Evolutionary conservation across 2,329 filamentous ascomycete genomes (phyloP).

Genomic region (Ophiostoma tasmaniense): DNA sequence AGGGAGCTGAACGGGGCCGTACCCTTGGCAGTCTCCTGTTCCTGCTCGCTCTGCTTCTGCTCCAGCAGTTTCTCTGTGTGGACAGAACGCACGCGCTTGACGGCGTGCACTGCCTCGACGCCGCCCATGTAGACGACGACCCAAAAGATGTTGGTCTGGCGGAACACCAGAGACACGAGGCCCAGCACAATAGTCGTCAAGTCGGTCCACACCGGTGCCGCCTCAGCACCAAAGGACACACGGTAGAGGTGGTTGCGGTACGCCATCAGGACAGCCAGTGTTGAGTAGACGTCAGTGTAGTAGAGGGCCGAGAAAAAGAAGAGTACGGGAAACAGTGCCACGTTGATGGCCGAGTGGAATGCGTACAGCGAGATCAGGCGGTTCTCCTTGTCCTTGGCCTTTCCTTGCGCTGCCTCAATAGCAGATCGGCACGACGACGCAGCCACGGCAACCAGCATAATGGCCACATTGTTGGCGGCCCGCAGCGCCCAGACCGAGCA

Average conservation of each 20-base stretch:
- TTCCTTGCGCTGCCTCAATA: slow-evolving; percentile 33
- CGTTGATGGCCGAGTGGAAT: slow-evolving; percentile 63
- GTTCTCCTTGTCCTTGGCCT: slow-evolving; percentile 26
- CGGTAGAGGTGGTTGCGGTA: slow-evolving; percentile 52
- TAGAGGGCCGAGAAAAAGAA: slow-evolving; percentile 96
- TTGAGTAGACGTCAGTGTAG: slow-evolving; percentile 87
- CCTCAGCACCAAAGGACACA: slow-evolving; percentile 5
- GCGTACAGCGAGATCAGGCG: slow-evolving; percentile 34
- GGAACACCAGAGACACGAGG: slow-evolving; percentile 60
- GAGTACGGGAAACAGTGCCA: slow-evolving; percentile 75
- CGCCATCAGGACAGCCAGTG: slow-evolving; percentile 61
- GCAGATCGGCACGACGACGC: slow-evolving; percentile 45
- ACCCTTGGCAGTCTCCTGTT: background rate
- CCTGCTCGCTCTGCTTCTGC: slow-evolving; percentile 12
- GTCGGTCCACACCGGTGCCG: slow-evolving; percentile 33
- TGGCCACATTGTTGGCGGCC: slow-evolving; percentile 39
- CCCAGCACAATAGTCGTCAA: slow-evolving; percentile 48
- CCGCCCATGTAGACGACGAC: slow-evolving; percentile 68
- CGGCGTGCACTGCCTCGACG: slow-evolving; percentile 44
- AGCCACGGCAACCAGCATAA: slow-evolving; percentile 35
- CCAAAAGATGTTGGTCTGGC: slow-evolving; percentile 98
- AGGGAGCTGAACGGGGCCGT: slow-evolving; percentile 27
- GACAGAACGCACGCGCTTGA: slow-evolving; percentile 27
- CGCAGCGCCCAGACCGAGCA: slow-evolving; percentile 35
- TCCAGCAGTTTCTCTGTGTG: background rate